phyloP scores from a whole-genome alignment of 2,329 filamentous ascomycete genomes.

The Didymellaceae sp. region DNA sequence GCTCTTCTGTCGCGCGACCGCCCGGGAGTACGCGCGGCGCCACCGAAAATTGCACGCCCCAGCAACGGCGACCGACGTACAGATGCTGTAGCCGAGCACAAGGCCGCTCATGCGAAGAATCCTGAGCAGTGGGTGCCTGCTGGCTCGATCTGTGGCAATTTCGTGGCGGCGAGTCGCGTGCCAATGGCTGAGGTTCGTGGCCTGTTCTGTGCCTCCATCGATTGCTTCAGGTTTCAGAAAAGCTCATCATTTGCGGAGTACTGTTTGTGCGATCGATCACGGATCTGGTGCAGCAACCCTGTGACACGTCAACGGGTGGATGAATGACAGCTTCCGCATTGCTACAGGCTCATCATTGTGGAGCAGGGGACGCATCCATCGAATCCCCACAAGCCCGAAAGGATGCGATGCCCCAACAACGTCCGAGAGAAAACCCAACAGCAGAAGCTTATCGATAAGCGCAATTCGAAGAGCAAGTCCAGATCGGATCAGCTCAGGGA shows the following conservation, averaged over 20 bases:
- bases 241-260: constrained; percentile 9
- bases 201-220: constrained; percentile 14
- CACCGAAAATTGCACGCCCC: constrained; percentile 6
- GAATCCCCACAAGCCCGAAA: constrained; percentile 7
- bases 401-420: constrained; percentile 18
- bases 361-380: constrained; percentile 10
- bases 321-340: constrained; percentile 5
- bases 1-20: neutral
- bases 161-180: constrained; percentile 12
- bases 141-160: constrained; percentile 12
- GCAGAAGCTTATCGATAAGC: constrained; percentile 26
- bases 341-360: constrained; percentile 14
- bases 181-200: constrained; percentile 4
- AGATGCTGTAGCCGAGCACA: constrained; percentile 5
- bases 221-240: constrained; percentile 10
- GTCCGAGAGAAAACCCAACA: constrained; percentile 5
- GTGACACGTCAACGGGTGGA: constrained; percentile 8
- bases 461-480: constrained; percentile 16
- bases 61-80: constrained; percentile 10
- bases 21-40: constrained; percentile 16
- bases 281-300: constrained; percentile 1
- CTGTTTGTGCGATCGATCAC: constrained; percentile 4
- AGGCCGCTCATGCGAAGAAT: neutral
- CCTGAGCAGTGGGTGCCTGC: constrained; percentile 7
- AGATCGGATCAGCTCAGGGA: constrained; percentile 38